Base-by-base conservation (phyloP, 352 stramenopile genomes). In the Pythium folliculosum region DNA sequence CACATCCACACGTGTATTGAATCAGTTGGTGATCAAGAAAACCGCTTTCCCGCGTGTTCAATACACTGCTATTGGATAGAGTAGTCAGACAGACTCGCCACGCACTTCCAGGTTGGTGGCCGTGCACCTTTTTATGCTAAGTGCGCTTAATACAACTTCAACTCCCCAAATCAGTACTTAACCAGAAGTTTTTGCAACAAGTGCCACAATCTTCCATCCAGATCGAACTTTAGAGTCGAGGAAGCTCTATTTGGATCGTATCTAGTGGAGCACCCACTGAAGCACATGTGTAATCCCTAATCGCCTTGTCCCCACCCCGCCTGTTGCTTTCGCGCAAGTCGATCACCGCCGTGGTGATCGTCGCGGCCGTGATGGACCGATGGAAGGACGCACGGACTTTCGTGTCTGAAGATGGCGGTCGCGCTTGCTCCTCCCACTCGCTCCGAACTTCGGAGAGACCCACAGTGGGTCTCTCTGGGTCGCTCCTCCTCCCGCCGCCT, bases 101-200 rank as follows among this genome's bases (percentile, higher is more conserved):
- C 14, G 40, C 40, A 47, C 40, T 19, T 32, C 27, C 27, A 32
- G 3, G 2, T 32, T 32, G 27, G 27, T 32, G 27, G 27, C 27
- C 27, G 27, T 32, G 27, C 27, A 32, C 52, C 19, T 22, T 32
- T 59, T 48, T 59, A 47, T 40, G 52, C 35, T 35, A 59, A 40
- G 52, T 59, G 21, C 52, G 52, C 37, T 59, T 59, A 40, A 59
- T 32, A 35, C 9, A 35, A 59, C 52, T 59, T 59, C 52, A 59
- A 59, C 52, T 32, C 35, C 2, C 21, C 19, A n/a, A 19, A 47
- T 9, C 17, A 2, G 14, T 7, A 47, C 14, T 47, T 47, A 47
- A 12, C 14, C 1, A 2, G 13, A 7, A 43, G 14, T 43, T 43
- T 17, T 12, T 43, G 10, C 17, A 19, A 1, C 40, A n/a, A 19